A percentile compares a stretch with the other conserved stretches of the same genome.
Conservation (phyloP, 176 grass and related monocot genomes). For the Oryza meyeriana region DNA sequence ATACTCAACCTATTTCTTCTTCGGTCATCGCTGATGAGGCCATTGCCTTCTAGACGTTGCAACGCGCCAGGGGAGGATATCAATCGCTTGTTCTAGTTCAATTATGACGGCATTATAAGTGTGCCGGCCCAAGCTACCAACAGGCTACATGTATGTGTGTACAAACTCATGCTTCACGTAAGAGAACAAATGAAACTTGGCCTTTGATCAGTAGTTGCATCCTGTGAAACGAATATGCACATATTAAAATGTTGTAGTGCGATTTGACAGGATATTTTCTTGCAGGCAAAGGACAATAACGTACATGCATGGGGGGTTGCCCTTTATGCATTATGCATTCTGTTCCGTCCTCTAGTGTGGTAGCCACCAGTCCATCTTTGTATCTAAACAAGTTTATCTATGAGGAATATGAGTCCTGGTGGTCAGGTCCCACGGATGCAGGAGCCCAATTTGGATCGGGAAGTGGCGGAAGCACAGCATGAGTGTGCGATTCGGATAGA, state of each 20-base stretch:
- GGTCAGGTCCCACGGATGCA: not conserved
- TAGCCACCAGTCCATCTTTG: not conserved
- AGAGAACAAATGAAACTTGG: slow-evolving; percentile 27
- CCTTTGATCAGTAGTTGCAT: not conserved
- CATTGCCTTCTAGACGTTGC: slow-evolving; percentile 31
- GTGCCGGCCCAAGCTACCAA: not conserved
- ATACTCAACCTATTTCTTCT: slow-evolving; percentile 1
- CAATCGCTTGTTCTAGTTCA: not conserved
- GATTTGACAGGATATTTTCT: slow-evolving; percentile 27
- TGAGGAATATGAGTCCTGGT: not conserved
- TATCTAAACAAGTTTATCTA: not conserved
- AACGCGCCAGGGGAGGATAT: not conserved
- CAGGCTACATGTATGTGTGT: not conserved
- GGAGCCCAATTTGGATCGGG: slow-evolving; percentile 15
- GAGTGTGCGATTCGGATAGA: slow-evolving; percentile 31
- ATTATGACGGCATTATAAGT: slow-evolving; percentile 26
- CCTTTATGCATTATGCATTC: not conserved
- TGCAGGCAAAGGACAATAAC: not conserved
- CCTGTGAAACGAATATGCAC: not conserved
- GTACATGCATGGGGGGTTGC: not conserved
- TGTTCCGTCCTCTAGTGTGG: not conserved
- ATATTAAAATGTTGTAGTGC: not conserved
- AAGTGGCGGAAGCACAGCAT: not conserved
- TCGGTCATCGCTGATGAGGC: slow-evolving; percentile 29
- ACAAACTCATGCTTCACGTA: slow-evolving; percentile 18